Base-by-base conservation (phyloP, 1,284 basidiomycete species). In the Cryptococcus jaspeensis region DNA sequence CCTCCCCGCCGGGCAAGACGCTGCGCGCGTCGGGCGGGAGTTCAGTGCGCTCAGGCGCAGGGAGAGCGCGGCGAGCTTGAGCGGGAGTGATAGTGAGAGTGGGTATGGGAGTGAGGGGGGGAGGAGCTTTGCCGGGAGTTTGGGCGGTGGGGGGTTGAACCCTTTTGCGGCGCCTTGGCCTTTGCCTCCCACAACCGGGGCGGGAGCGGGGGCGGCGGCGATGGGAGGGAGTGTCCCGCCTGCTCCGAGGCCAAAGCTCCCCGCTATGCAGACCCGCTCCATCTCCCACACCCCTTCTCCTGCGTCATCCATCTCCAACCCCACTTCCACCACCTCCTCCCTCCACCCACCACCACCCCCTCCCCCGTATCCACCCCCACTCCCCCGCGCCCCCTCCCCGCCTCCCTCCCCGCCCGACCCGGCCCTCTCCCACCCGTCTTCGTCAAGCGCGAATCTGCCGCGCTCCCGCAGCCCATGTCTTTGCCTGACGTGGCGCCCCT, bases 381-480 rank as follows among this genome's bases (percentile, higher is more conserved):
- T 25, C 49, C 32, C 52, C 65, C 60, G 5, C 52, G 50, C 12
- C 37, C 25, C 15, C 46, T 59, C 1, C 62, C 63, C 8, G 25
- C 53, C 15, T 61, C 60, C 3, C 55, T 73, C 7, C 71, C 71
- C 4, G 38, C 53, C 1, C 52, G 55, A 51, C 71, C 71, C 9
- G 43, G 52, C 2, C 53, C 53, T 5, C 53, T 70, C 12, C 60
- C 71, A 8, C 71, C 71, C 3, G 64, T 71, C 2, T 71, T 69
- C 53, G 55, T 71, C 49, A 65, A 66, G 49, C 58, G 64, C 20
- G 71, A 73, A 49, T 61, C 66, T 4, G 67, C 69, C 0, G 62
- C 66, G 2, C 51, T 73, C 15, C 69, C 71, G 13, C 67, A 69
- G 46, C 62, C 67, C 3, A 73, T 73, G 71, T 48, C 68, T 1